These are phyloP conservation scores for Dipteronia sinensis DNA, from an alignment of 345 rosid species.

Conservation along the genomic window DNA sequence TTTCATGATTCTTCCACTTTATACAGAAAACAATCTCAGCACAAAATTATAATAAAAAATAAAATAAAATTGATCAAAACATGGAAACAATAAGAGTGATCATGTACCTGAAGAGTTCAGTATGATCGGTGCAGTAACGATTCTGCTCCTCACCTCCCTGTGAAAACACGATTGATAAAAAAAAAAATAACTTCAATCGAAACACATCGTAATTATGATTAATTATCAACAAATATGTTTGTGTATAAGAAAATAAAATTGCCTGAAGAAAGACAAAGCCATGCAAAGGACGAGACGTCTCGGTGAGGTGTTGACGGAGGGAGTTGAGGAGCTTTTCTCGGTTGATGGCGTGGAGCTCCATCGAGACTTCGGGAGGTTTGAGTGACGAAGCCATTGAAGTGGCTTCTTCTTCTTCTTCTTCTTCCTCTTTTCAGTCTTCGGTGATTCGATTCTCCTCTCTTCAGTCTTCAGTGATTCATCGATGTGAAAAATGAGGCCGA, in stretches of 20 bases:
- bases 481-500: too few species aligned
- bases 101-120: slow-evolving; percentile 80
- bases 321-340: slow-evolving; percentile 65
- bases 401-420: slow-evolving; percentile 20
- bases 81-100: background rate
- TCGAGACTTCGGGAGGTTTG: slow-evolving; percentile 60
- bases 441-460: too few species aligned
- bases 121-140: slow-evolving; percentile 90
- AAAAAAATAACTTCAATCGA: background rate
- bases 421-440: background rate
- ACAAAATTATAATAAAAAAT: background rate
- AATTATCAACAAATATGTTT: background rate
- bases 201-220: background rate
- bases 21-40: background rate
- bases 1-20: background rate
- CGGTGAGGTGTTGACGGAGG: slow-evolving; percentile 51
- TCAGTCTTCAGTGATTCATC: too few species aligned
- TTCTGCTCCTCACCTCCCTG: slow-evolving; percentile 89
- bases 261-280: slow-evolving; percentile 89
- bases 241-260: background rate
- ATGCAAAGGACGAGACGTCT: slow-evolving; percentile 49
- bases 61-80: background rate
- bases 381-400: slow-evolving; percentile 57
- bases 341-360: slow-evolving; percentile 73
- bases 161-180: background rate